Conservation (phyloP, 345 rosid genomes). For the Bruguiera gymnorhiza region DNA sequence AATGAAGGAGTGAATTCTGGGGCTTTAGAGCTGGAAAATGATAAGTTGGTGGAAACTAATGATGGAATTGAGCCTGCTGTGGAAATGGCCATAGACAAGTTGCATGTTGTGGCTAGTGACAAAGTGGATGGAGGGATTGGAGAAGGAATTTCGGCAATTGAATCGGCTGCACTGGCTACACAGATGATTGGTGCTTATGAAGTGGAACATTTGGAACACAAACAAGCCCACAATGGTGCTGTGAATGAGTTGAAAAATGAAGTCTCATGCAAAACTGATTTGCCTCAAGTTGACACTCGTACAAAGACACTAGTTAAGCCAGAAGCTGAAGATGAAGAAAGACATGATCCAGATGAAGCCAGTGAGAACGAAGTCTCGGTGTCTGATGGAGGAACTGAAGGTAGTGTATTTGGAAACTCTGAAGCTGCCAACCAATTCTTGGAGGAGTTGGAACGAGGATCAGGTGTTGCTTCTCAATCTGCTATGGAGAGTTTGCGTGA, state of each 20-base stretch:
- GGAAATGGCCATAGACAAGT: constrained; percentile 18
- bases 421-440: constrained; percentile 80
- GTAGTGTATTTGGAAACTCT: constrained; percentile 63
- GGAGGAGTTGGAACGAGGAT: constrained; percentile 67
- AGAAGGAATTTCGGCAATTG: constrained; percentile 22
- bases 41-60: constrained; percentile 33
- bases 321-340: constrained; percentile 44
- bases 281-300: constrained; percentile 10
- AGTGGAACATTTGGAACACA: constrained; percentile 16
- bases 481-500: constrained; percentile 53
- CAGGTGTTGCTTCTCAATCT: constrained; percentile 51
- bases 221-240: constrained; percentile 4
- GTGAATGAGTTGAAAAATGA: constrained; percentile 14
- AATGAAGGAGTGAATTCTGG: neutral
- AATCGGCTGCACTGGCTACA: constrained; percentile 11
- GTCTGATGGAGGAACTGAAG: constrained; percentile 63
- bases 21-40: constrained; percentile 12
- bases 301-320: constrained; percentile 22
- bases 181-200: constrained; percentile 19
- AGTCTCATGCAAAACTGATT: constrained; percentile 11
- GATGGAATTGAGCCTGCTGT: constrained; percentile 15
- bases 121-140: constrained; percentile 32
- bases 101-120: constrained; percentile 16
- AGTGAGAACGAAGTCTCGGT: constrained; percentile 44
- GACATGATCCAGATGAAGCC: constrained; percentile 25